These are phyloP conservation scores for Leccinum uliginosum DNA, from an alignment of 768 basidiomycete species.

Conservation along the genomic window DNA sequence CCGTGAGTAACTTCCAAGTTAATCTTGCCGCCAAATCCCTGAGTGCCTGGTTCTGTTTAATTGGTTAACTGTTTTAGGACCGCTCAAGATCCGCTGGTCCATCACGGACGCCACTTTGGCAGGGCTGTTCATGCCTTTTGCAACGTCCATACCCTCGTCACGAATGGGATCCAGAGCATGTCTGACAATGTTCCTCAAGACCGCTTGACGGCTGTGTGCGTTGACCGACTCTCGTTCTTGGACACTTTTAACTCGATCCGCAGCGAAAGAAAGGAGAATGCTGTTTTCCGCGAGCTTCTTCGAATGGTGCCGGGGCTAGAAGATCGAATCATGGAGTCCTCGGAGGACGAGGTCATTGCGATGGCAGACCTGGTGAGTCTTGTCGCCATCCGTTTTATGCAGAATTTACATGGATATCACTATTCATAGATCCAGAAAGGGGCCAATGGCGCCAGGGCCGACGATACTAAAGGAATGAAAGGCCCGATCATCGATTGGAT, in stretches of 20 bases:
- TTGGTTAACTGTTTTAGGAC: no score
- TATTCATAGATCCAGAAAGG: neutral
- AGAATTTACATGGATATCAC: neutral
- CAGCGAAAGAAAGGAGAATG: neutral
- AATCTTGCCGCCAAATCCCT: neutral
- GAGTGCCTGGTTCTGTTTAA: no score
- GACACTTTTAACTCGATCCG: neutral
- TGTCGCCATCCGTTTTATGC: neutral
- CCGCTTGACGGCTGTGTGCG: neutral
- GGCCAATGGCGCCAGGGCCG: neutral
- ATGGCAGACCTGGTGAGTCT: neutral
- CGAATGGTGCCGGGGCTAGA: neutral
- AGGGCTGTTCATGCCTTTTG: neutral
- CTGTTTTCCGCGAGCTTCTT: neutral
- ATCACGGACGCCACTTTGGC: neutral
- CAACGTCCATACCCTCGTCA: neutral
- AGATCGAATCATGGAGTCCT: neutral
- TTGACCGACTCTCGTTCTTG: neutral
- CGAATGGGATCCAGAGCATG: neutral
- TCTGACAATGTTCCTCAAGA: neutral
- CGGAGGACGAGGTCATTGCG: neutral
- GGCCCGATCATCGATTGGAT: neutral
- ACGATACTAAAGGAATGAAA: neutral
- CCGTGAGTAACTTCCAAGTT: neutral
- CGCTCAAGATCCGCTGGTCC: neutral